Percentiles rank a stretch among this genome's conserved stretches.
phyloP scores from a whole-genome alignment of 2,329 filamentous ascomycete species.

The Talaromyces sp. region DNA sequence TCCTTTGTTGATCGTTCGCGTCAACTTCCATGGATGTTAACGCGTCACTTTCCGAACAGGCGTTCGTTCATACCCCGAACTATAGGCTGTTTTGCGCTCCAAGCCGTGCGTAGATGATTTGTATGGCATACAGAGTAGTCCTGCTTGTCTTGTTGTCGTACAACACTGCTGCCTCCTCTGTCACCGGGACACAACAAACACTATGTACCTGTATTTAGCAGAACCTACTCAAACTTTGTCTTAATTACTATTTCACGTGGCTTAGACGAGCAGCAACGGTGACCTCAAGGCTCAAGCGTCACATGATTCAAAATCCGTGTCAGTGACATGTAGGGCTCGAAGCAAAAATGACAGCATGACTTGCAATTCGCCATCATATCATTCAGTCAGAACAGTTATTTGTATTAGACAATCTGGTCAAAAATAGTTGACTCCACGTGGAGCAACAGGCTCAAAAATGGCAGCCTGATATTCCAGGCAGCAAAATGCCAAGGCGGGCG shows the following conservation, averaged over 20 bases:
- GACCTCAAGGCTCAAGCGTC: background rate
- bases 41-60: background rate
- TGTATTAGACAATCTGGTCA: background rate
- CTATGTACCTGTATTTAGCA: too few relatives aligned
- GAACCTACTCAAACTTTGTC: background rate
- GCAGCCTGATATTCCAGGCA: conserved; percentile 3
- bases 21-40: background rate
- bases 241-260: background rate
- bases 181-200: background rate
- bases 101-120: background rate
- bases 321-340: background rate
- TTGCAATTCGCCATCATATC: background rate
- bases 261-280: background rate
- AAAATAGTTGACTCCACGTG: background rate
- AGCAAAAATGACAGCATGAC: background rate
- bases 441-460: background rate
- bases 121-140: background rate
- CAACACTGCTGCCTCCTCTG: background rate
- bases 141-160: background rate
- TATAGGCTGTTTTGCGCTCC: background rate
- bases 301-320: background rate
- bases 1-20: background rate
- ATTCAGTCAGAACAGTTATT: background rate
- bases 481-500: background rate
- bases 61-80: background rate